Evolutionary conservation across 768 basidiomycete species (phyloP).

Genomic region (Pisolithus tinctorius): DNA sequence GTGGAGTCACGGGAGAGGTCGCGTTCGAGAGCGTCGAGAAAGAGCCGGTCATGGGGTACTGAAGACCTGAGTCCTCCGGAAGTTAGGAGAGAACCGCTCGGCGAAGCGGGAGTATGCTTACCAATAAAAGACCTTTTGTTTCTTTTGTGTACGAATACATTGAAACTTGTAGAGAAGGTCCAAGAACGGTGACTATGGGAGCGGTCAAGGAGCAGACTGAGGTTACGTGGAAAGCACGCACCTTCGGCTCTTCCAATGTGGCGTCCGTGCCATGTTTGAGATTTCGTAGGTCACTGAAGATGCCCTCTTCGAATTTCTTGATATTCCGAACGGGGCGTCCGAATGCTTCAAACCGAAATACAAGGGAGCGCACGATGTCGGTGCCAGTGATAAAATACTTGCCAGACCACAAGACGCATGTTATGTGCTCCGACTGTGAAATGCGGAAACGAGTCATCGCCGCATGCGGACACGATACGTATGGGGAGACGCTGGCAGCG

Average conservation of each 20-base stretch:
- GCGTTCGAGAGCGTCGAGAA: slow-evolving; percentile 93
- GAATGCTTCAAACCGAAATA: slow-evolving; percentile 93
- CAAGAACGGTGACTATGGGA: slow-evolving; percentile 74
- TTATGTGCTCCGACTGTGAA: slow-evolving; percentile 81
- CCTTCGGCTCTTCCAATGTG: slow-evolving; percentile 94
- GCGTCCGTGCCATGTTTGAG: slow-evolving; percentile 92
- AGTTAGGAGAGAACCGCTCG: background rate
- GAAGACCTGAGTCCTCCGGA: slow-evolving; percentile 62
- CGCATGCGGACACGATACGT: slow-evolving; percentile 57
- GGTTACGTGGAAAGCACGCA: slow-evolving; percentile 28
- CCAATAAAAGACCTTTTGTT: slow-evolving; percentile 99
- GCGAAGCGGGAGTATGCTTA: slow-evolving; percentile 29
- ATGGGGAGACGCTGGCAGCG: slow-evolving; percentile 24
- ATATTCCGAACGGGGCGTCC: slow-evolving; percentile 85
- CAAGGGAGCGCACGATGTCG: slow-evolving; percentile 90
- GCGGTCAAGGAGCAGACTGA: background rate
- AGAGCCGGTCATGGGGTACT: slow-evolving; percentile 93
- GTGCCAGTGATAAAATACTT: slow-evolving; percentile 94
- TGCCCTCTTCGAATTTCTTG: slow-evolving; percentile 97
- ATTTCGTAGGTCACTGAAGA: slow-evolving; percentile 90
- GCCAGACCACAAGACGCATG: slow-evolving; percentile 89
- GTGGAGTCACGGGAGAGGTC: slow-evolving; percentile 93
- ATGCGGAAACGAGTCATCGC: slow-evolving; percentile 82
- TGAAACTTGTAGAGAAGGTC: slow-evolving; percentile 94
- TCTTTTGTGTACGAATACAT: slow-evolving; percentile 96